A percentile compares a stretch with the other conserved stretches of the same genome.
These are phyloP conservation scores for Liquidambar formosana DNA, from an alignment of 164 flowering plant genomes.

Conservation along the genomic window DNA sequence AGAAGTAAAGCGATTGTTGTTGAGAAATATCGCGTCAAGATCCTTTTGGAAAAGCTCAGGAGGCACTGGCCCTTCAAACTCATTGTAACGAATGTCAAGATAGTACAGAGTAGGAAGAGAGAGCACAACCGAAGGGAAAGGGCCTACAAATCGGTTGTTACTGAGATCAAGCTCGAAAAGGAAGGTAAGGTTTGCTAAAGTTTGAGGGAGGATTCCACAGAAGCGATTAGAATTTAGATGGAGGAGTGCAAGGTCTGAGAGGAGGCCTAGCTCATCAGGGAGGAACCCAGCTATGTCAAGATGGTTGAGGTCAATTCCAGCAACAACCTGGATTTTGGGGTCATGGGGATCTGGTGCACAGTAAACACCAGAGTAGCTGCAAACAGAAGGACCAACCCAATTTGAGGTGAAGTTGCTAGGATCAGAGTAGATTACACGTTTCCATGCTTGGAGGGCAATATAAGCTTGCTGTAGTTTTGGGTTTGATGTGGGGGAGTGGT, in stretches of 20 bases:
- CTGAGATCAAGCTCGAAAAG: constrained; percentile 81
- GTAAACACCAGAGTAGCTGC: constrained; percentile 58
- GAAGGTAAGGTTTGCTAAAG: constrained; percentile 49
- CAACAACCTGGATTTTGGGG: constrained; percentile 45
- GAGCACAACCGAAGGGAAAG: constrained; percentile 63
- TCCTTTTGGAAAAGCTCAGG: constrained; percentile 42
- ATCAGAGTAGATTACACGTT: constrained; percentile 70
- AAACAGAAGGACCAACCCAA: constrained; percentile 74
- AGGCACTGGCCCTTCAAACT: constrained; percentile 79
- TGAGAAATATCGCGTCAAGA: constrained; percentile 71
- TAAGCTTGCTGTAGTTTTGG: constrained; percentile 61
- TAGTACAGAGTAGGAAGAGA: constrained; percentile 53
- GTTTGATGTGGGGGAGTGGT: constrained; percentile 24
- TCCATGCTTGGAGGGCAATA: constrained; percentile 80
- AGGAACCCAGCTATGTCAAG: constrained; percentile 65
- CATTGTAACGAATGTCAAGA: constrained; percentile 79
- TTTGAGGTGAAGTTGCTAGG: constrained; percentile 63
- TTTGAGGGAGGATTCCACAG: constrained; percentile 64
- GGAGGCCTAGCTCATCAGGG: constrained; percentile 66
- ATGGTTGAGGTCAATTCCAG: constrained; percentile 75
- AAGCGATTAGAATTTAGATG: constrained; percentile 79
- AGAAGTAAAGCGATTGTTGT: constrained; percentile 56
- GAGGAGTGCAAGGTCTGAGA: constrained; percentile 66
- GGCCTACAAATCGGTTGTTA: constrained; percentile 73
- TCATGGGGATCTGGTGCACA: constrained; percentile 51